A percentile compares a stretch with the other conserved stretches of the same genome.
These are phyloP conservation scores for Angomonas deanei DNA, from an alignment of 208 protist genomes.

Conservation along the genomic window DNA sequence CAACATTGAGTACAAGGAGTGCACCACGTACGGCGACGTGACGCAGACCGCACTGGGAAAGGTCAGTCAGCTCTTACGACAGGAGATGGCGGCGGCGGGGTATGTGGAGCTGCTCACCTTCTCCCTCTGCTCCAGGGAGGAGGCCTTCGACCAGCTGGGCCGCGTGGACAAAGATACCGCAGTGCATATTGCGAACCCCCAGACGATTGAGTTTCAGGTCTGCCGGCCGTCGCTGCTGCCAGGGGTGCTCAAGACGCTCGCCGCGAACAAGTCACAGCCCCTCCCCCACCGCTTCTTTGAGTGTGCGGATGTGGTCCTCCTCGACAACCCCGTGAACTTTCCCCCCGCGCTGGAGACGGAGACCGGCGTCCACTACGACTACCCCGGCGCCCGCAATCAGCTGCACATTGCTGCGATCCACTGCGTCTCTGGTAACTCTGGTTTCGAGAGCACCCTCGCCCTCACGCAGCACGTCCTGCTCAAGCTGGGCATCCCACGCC, in stretches of 20 bases:
- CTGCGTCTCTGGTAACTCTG: slow-evolving; percentile 59
- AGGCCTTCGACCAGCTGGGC: slow-evolving; percentile 85
- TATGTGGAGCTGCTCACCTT: slow-evolving; percentile 97
- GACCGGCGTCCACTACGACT: slow-evolving; percentile 29
- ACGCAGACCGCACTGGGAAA: slow-evolving; percentile 92
- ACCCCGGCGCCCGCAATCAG: slow-evolving; percentile 88
- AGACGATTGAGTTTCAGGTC: slow-evolving; percentile 94
- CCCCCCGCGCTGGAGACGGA: slow-evolving; percentile 64
- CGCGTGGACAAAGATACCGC: slow-evolving; percentile 69
- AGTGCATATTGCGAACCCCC: slow-evolving; percentile 91
- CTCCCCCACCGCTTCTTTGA: slow-evolving; percentile 97
- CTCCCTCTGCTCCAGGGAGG: slow-evolving; percentile 88
- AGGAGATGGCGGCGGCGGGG: slow-evolving; percentile 91
- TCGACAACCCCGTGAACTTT: slow-evolving; percentile 86
- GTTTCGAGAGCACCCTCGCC: slow-evolving; percentile 83
- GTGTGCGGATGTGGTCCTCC: slow-evolving; percentile 93
- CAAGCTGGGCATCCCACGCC: slow-evolving; percentile 58
- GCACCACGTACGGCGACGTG: slow-evolving; percentile 74
- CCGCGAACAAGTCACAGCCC: slow-evolving; percentile 84
- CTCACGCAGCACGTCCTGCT: slow-evolving; percentile 57
- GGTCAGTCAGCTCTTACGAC: slow-evolving; percentile 88
- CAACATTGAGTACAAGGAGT: slow-evolving; percentile 88
- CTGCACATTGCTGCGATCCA: slow-evolving; percentile 83
- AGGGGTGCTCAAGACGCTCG: slow-evolving; percentile 95
- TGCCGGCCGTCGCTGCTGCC: slow-evolving; percentile 92